Percentiles rank a stretch among this genome's conserved stretches.
phyloP scores from a whole-genome alignment of 257 asterid genomes.

The Rhazya stricta region DNA sequence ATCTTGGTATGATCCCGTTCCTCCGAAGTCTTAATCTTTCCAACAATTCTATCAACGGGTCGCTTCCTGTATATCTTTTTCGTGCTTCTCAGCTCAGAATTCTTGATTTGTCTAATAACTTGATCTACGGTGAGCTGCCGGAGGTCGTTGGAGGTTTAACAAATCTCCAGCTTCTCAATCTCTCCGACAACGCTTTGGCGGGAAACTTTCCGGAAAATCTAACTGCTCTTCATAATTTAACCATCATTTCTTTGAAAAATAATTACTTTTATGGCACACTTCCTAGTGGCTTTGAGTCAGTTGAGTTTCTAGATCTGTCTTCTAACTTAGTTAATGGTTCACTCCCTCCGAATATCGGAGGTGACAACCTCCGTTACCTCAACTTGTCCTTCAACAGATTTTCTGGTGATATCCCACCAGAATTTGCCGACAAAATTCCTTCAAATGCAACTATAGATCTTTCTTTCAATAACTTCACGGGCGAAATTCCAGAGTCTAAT shows the following conservation, averaged over 20 bases:
- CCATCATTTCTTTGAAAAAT: conserved; percentile 50
- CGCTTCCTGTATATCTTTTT: conserved; percentile 66
- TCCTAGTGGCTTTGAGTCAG: conserved; percentile 53
- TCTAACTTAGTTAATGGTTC: conserved; percentile 72
- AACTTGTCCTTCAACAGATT: conserved; percentile 68
- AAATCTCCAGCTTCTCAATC: conserved; percentile 52
- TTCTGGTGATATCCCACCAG: conserved; percentile 63
- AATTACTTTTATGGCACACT: conserved; percentile 62
- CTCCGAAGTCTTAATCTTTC: conserved; percentile 59
- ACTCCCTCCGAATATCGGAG: conserved; percentile 59
- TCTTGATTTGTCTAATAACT: conserved; percentile 68
- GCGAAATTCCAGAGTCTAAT: conserved; percentile 52
- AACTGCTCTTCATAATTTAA: conserved; percentile 37
- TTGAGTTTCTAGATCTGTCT: conserved; percentile 71
- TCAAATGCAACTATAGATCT: conserved; percentile 63
- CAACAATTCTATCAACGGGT: conserved; percentile 73
- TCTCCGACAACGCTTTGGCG: conserved; percentile 65
- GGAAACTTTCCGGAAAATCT: conserved; percentile 64
- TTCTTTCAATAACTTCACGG: conserved; percentile 55
- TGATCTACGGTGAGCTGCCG: conserved; percentile 68
- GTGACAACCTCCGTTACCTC: conserved; percentile 38
- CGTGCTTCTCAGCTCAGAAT: conserved; percentile 45
- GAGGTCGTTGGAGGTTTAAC: conserved; percentile 42
- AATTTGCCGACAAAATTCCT: conserved; percentile 43
- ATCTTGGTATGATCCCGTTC: conserved; percentile 59